Evolutionary conservation across 176 grass and related monocot species (phyloP).

Genomic region (Oryza meyeriana): DNA sequence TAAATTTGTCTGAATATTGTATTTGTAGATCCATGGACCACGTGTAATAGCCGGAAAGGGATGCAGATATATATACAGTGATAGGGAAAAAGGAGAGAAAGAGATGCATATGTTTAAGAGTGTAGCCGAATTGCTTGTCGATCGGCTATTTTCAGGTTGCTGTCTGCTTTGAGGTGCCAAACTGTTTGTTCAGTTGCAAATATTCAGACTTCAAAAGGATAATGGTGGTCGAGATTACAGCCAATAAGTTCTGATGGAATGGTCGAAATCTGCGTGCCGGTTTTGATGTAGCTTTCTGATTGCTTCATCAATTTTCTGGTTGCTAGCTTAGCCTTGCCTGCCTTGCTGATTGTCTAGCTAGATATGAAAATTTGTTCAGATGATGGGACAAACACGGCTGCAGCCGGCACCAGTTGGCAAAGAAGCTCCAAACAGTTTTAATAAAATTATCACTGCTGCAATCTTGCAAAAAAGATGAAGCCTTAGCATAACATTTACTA

Average conservation of each 20-base stretch:
- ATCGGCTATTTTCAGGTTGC: slow-evolving; percentile 46
- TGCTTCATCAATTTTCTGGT: background rate
- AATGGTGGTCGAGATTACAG: background rate
- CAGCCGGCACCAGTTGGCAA: background rate
- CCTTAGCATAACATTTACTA: background rate
- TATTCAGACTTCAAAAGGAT: background rate
- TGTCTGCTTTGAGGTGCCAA: slow-evolving; percentile 36
- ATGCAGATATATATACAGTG: background rate
- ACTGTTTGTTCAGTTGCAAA: background rate
- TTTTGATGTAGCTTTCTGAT: background rate
- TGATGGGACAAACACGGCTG: background rate
- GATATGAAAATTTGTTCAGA: background rate
- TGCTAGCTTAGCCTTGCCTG: background rate
- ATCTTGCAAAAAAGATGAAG: background rate
- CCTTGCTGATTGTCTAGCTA: background rate
- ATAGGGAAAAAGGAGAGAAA: background rate
- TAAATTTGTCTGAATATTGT: background rate
- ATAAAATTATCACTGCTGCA: background rate
- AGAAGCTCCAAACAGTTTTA: background rate
- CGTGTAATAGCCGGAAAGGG: slow-evolving; percentile 29
- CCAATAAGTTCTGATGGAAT: background rate
- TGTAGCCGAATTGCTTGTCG: slow-evolving; percentile 40
- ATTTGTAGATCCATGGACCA: slow-evolving; percentile 29
- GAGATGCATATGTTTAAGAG: slow-evolving; percentile 20
- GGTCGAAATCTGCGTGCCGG: background rate